phyloP scores from a whole-genome alignment of 1,284 basidiomycete genomes.

The Fomitopsis betulina region DNA sequence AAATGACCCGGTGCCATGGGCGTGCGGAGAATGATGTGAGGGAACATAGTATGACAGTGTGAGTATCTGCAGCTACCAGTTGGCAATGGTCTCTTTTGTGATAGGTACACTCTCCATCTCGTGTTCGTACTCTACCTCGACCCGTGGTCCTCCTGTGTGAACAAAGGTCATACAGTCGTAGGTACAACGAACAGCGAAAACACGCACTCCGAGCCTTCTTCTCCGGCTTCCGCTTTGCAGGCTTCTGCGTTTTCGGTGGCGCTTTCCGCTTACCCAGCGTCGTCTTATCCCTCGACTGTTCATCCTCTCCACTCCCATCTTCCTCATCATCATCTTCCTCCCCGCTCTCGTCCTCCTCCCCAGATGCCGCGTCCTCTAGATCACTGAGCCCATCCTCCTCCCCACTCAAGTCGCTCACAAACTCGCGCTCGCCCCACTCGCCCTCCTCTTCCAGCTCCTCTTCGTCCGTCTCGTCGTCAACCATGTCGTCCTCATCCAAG shows the following conservation, averaged over 20 bases:
- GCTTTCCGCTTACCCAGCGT: slow-evolving; percentile 70
- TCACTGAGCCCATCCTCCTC: slow-evolving; percentile 66
- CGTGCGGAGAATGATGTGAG: background rate
- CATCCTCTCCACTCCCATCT: slow-evolving; percentile 27
- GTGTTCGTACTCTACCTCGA: slow-evolving; percentile 95
- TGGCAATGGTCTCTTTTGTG: slow-evolving; percentile 49
- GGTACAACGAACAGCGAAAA: slow-evolving; percentile 4
- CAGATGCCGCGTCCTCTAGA: slow-evolving; percentile 63
- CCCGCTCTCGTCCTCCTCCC: slow-evolving; percentile 30
- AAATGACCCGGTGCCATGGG: background rate
- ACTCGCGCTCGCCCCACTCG: slow-evolving; percentile 74
- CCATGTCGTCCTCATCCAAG: slow-evolving; percentile 40
- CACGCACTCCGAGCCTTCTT: slow-evolving; percentile 58
- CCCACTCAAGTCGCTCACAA: slow-evolving; percentile 81
- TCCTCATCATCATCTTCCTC: slow-evolving; percentile 28
- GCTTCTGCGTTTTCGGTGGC: slow-evolving; percentile 31
- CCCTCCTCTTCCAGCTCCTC: slow-evolving; percentile 53
- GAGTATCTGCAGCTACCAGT: slow-evolving; percentile 41
- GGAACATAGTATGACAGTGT: no score
- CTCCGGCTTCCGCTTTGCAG: slow-evolving; percentile 46
- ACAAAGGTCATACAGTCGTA: slow-evolving; percentile 12
- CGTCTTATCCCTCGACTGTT: slow-evolving; percentile 28
- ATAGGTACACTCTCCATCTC: slow-evolving; percentile 76
- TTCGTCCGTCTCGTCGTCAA: slow-evolving; percentile 48
- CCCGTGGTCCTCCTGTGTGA: slow-evolving; percentile 62